phyloP scores from a whole-genome alignment of 306 rosid genomes.

The Astragalus glycyphyllos region DNA sequence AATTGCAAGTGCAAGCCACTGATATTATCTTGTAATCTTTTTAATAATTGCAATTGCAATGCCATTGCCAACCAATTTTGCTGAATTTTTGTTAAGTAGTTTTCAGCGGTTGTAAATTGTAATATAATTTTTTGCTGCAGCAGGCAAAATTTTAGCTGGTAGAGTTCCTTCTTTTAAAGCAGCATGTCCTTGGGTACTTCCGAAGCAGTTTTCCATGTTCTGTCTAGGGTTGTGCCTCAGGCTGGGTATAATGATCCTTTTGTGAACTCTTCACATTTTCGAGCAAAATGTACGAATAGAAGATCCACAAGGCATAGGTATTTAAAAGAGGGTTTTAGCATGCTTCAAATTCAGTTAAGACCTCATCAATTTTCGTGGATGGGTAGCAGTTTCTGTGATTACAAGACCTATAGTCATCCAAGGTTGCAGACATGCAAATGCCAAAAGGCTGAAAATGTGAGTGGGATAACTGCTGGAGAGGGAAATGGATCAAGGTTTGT shows the following conservation, averaged over 20 bases:
- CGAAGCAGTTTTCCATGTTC: conserved; percentile 60
- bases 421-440: conserved; percentile 63
- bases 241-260: conserved; percentile 40
- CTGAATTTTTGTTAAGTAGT: conserved; percentile 10
- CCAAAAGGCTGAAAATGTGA: conserved; percentile 55
- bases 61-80: conserved; percentile 10
- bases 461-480: conserved; percentile 52
- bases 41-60: conserved; percentile 25
- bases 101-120: conserved; percentile 9
- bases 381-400: conserved; percentile 40
- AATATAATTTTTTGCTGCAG: conserved; percentile 24
- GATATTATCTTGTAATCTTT: conserved; percentile 15
- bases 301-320: conserved; percentile 45
- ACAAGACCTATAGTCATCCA: conserved; percentile 20
- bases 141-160: conserved; percentile 26
- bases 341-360: conserved; percentile 38
- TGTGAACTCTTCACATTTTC: conserved; percentile 39
- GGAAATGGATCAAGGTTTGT: conserved; percentile 59
- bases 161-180: conserved; percentile 26
- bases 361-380: conserved; percentile 42
- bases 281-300: conserved; percentile 51
- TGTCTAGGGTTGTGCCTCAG: conserved; percentile 55
- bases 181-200: conserved; percentile 51
- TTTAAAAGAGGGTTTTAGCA: conserved; percentile 46
- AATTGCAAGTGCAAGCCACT: conserved; percentile 26